Base-by-base conservation (phyloP, 768 basidiomycete species). In the Lactarius hengduanensis region DNA sequence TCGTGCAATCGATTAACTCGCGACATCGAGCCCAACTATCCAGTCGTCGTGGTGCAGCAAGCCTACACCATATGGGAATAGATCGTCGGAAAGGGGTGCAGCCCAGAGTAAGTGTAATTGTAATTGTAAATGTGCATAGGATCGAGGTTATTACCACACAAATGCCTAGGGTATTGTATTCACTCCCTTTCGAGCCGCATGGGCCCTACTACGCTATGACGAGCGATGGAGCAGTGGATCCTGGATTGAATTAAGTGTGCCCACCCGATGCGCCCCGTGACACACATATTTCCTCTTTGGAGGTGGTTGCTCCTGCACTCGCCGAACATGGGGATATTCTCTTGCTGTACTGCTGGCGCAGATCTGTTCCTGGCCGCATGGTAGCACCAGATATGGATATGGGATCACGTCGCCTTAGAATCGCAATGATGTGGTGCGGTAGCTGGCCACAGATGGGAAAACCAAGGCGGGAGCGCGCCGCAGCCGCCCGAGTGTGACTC, bases 321-420 rank as follows among this genome's bases (percentile, higher is more conserved):
- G 36, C 34, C 54, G 53, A 20, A 28, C 30, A 56, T 63, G 60
- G 70, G 54, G 32, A 69, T 70, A 50, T 70, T 72, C 26, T 57
- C 59, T 7, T 67, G 64, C 38, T 70, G 71, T 28, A 67, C 13
- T 36, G 0, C 68, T 61, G 61, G 67, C 65, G 38, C 71, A 69
- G 20, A 72, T 66, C 36, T 67, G 64, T 65, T 69, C 71, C 61
- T 69, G 32, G 3, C 69, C 69, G 13, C 53, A 26, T 36, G 71
- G 71, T 2, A 72, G 67, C 20, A 47, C 65, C 30, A 63, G 67
- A 50, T 70, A 69, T 13, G 71, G 71, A 38, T 63, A 70, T 18
- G 59, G 63, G 28, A 70, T 67, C 8, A 63, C 58, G 30, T 59
- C 53, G 36, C 69, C 69, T 22, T 40, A 30, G 9, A 59, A 28